Evolutionary conservation across 2,329 filamentous ascomycete species (phyloP).

Genomic region (Leptographium flavum): DNA sequence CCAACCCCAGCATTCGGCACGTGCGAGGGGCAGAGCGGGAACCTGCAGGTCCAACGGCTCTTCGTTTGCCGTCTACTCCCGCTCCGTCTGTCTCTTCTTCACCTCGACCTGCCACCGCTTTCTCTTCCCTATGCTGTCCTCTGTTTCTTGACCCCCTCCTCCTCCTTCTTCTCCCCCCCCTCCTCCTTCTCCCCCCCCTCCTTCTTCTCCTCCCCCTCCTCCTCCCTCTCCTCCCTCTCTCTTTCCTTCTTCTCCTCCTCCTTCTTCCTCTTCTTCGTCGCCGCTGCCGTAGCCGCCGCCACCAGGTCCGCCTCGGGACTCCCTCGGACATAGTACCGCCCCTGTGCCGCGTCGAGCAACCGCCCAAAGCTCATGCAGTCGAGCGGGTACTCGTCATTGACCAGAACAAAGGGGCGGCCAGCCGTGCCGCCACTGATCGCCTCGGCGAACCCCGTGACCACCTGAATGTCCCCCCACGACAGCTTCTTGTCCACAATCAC

Average conservation of each 20-base stretch:
- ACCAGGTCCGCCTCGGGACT: slow-evolving; percentile 18
- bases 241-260: background rate
- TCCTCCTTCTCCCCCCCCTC: background rate
- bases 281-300: background rate
- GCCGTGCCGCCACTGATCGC: background rate
- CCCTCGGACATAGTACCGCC: slow-evolving; percentile 44
- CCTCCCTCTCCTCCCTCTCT: background rate
- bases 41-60: too few species aligned
- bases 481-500: slow-evolving; percentile 63
- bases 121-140: background rate
- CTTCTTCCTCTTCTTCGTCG: background rate
- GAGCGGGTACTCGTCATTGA: slow-evolving; percentile 54
- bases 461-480: slow-evolving; percentile 47
- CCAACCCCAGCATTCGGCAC: background rate
- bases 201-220: background rate
- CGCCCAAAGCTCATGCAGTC: slow-evolving; percentile 49
- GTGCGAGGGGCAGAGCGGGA: background rate
- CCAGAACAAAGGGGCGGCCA: slow-evolving; percentile 27
- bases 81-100: background rate
- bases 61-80: too few species aligned
- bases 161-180: too few species aligned
- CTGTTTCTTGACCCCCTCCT: background rate
- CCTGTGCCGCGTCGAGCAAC: slow-evolving; percentile 43
- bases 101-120: background rate
- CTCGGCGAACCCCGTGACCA: slow-evolving; percentile 28